A percentile compares a stretch with the other conserved stretches of the same genome.
Conservation (phyloP, 257 asterid genomes). For the Thymus quinquecostatus region DNA sequence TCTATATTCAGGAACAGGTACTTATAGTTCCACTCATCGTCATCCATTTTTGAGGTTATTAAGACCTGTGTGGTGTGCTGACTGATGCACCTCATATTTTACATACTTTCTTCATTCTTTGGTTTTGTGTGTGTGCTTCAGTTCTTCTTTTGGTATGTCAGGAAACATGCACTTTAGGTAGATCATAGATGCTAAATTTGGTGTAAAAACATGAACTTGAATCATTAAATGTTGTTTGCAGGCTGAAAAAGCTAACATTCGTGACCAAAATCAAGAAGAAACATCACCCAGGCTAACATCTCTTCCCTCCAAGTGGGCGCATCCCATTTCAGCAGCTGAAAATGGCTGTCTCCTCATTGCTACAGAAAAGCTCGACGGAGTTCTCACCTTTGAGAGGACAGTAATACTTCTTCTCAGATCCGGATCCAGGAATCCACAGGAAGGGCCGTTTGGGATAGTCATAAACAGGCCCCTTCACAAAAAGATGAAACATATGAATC, state of each 20-base stretch:
- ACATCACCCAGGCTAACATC: conserved; percentile 43
- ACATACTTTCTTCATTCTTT: neutral
- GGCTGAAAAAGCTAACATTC: conserved; percentile 57
- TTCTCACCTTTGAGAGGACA: conserved; percentile 78
- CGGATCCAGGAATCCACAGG: conserved; percentile 81
- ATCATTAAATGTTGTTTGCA: conserved; percentile 31
- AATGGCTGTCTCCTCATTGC: conserved; percentile 93
- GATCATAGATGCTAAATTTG: conserved; percentile 14
- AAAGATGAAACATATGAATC: conserved; percentile 81
- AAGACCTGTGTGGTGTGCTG: conserved; percentile 17
- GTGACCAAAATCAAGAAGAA: conserved; percentile 40
- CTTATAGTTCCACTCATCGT: conserved; percentile 14
- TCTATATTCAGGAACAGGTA: conserved; percentile 71
- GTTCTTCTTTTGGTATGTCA: neutral
- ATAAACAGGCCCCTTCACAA: conserved; percentile 83
- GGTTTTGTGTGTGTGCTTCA: neutral
- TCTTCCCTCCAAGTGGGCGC: conserved; percentile 93
- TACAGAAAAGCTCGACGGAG: conserved; percentile 93
- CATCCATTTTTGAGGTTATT: conserved; percentile 35
- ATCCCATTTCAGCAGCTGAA: conserved; percentile 94
- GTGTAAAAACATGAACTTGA: neutral
- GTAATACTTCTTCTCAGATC: conserved; percentile 89
- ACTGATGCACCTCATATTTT: conserved; percentile 21
- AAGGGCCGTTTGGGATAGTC: conserved; percentile 90
- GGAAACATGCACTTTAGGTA: neutral